Evolutionary conservation across 495 filamentous ascomycete genomes (phyloP).

Genomic region (Hypoxylon trugodes): DNA sequence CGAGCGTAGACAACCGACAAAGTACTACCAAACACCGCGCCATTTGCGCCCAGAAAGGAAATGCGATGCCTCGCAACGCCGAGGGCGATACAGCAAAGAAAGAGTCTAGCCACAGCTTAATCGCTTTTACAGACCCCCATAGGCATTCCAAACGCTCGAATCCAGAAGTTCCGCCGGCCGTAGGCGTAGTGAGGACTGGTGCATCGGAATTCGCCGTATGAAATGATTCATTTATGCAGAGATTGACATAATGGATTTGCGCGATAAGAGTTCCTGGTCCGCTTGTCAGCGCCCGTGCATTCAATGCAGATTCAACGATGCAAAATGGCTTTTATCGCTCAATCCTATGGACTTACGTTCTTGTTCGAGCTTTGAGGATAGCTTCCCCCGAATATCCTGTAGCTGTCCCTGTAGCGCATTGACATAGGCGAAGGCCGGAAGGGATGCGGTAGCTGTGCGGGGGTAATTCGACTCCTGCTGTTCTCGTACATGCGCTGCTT

Average conservation of each 20-base stretch:
- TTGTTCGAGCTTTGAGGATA: slow-evolving; percentile 1
- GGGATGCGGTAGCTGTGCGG: neutral
- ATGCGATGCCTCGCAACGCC: slow-evolving; percentile 41
- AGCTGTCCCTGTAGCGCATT: slow-evolving; percentile 10
- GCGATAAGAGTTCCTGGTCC: slow-evolving; percentile 39
- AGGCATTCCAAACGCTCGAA: slow-evolving; percentile 49
- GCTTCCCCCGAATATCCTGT: slow-evolving; percentile 10
- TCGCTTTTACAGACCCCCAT: slow-evolving; percentile 47
- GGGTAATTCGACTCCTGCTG: slow-evolving; percentile 9
- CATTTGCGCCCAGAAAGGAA: slow-evolving; percentile 52
- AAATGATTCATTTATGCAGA: slow-evolving; percentile 49
- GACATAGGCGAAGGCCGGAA: slow-evolving; percentile 6
- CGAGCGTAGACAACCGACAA: slow-evolving; percentile 50
- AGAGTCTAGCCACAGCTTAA: slow-evolving; percentile 48
- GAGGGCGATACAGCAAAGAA: slow-evolving; percentile 45
- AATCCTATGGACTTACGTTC: neutral
- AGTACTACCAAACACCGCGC: slow-evolving; percentile 48
- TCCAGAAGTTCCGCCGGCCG: slow-evolving; percentile 20
- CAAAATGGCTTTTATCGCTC: neutral
- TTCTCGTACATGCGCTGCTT: slow-evolving; percentile 15
- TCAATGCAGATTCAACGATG: neutral
- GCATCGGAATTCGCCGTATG: slow-evolving; percentile 39
- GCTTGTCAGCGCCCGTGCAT: neutral
- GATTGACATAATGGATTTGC: slow-evolving; percentile 48
- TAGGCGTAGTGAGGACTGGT: slow-evolving; percentile 20